Conservation (phyloP, 441 rosid species). For the Corymbia calophylla region DNA sequence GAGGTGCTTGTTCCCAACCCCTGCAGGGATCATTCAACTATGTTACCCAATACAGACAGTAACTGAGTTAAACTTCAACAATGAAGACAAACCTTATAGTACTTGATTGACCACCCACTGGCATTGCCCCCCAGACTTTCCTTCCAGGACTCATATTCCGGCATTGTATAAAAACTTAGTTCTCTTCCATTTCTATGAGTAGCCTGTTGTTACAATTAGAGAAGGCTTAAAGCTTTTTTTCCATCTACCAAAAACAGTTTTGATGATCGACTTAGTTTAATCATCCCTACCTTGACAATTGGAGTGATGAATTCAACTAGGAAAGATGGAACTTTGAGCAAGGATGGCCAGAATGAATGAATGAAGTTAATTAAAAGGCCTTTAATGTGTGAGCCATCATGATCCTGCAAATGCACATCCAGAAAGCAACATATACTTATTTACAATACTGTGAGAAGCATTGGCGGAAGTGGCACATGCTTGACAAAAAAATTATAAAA, state of each 20-base stretch:
- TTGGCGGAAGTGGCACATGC: not conserved
- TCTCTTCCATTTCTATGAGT: slow-evolving; percentile 36
- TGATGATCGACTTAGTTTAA: not conserved
- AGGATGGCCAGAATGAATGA: slow-evolving; percentile 95
- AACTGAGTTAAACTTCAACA: not conserved
- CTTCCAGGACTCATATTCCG: slow-evolving; percentile 84
- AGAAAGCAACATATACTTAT: not conserved
- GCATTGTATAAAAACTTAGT: slow-evolving; percentile 83
- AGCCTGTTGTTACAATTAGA: slow-evolving; percentile 43
- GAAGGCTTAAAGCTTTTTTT: not conserved
- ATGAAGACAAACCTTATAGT: slow-evolving; percentile 69
- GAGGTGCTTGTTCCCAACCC: slow-evolving; percentile 93
- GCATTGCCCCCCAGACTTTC: slow-evolving; percentile 65
- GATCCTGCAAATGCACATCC: slow-evolving; percentile 52
- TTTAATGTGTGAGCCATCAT: slow-evolving; percentile 96
- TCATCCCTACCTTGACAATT: slow-evolving; percentile 69
- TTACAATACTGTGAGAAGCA: not conserved
- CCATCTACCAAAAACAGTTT: not conserved
- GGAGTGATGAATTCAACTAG: slow-evolving; percentile 94
- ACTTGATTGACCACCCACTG: slow-evolving; percentile 84
- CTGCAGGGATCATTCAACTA: slow-evolving; percentile 14
- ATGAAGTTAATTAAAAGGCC: slow-evolving; percentile 89
- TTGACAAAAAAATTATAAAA: not conserved
- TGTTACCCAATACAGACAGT: not conserved
- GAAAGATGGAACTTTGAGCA: slow-evolving; percentile 81